A percentile compares a stretch with the other conserved stretches of the same genome.
phyloP scores from a whole-genome alignment of 306 rosid species.

The Quercus alba region DNA sequence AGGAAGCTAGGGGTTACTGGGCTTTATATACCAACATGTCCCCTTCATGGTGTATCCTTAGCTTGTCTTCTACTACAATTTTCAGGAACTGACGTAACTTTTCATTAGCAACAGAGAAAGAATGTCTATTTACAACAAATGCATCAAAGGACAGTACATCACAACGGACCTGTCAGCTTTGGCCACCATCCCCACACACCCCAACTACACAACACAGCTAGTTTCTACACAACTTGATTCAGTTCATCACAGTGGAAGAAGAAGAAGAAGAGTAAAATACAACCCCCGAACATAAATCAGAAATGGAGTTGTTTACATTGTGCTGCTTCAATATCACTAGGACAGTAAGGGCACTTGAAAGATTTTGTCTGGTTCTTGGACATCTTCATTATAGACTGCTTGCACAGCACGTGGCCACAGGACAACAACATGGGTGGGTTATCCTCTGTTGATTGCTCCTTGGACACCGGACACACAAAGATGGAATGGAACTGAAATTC shows the following conservation, averaged over 20 bases:
- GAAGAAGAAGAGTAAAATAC: slow-evolving; percentile 11
- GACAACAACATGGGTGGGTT: slow-evolving; percentile 91
- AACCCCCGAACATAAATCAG: slow-evolving; percentile 34
- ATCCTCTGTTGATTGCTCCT: slow-evolving; percentile 81
- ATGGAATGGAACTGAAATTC: slow-evolving; percentile 92
- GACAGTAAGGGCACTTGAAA: slow-evolving; percentile 90
- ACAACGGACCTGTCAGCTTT: slow-evolving; percentile 30
- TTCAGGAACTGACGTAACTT: neutral
- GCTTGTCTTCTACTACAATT: neutral
- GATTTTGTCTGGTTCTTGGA: slow-evolving; percentile 73
- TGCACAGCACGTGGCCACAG: slow-evolving; percentile 94
- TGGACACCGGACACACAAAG: slow-evolving; percentile 95
- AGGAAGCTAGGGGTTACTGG: neutral
- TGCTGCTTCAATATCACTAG: slow-evolving; percentile 56
- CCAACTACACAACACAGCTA: slow-evolving; percentile 22
- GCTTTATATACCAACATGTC: neutral
- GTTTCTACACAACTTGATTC: slow-evolving; percentile 35
- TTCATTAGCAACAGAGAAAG: slow-evolving; percentile 34
- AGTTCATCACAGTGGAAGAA: slow-evolving; percentile 20
- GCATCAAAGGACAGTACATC: slow-evolving; percentile 23
- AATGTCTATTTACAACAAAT: slow-evolving; percentile 61
- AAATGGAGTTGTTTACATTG: slow-evolving; percentile 59
- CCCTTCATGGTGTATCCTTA: neutral
- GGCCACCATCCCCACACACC: slow-evolving; percentile 25
- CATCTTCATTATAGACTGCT: slow-evolving; percentile 89